Base-by-base conservation (phyloP, 2,329 filamentous ascomycete genomes). In the Teratosphaeriaceae sp. region DNA sequence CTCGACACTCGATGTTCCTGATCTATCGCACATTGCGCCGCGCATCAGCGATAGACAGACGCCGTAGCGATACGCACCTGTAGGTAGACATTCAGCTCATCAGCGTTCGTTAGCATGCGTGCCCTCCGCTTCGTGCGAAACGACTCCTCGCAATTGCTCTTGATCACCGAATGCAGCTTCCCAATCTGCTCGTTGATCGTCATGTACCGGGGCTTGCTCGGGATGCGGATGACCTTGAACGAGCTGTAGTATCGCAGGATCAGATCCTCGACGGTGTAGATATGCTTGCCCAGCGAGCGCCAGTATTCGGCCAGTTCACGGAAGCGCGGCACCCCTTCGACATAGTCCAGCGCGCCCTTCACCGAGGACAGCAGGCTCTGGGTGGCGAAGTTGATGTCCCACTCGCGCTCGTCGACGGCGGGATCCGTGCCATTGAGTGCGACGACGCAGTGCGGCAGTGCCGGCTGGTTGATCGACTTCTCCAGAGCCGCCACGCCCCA, bases 391-490 rank as follows among this genome's bases (percentile, higher is more conserved):
- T 66, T 48, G 2, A 63, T 49, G 46, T 73, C 64, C 72, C 72
- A 76, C 35, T 66, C 60, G 6, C 58, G 49, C n/a, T 59, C 56
- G 24, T 68, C 58, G 3, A 68, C 58, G 29, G 59, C 58, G 31
- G 57, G 51, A 7, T 72, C 65, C 0, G 66, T 62, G 1, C 65
- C 67, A 52, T 77, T 77, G 24, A 77, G 61, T 0, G 68, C 70
- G 34, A 77, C 68, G 40, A 78, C 66, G 1, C 67, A 71, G 49
- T 75, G 71, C 2, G 74, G 74, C 5, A 77, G 62, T 3, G 67
- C 62, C 0, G 73, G 73, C 45, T 77, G 73, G 44, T 76, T 76
- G 15, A 68, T 60, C 0, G 71, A 72, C 42, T 65, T 72, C 46
- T 75, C 72, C 5, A 75, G 57, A 1, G 69, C 67, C 2, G 69